phyloP scores from a whole-genome alignment of 2,329 filamentous ascomycete genomes.

The Aspergillus amoenus region DNA sequence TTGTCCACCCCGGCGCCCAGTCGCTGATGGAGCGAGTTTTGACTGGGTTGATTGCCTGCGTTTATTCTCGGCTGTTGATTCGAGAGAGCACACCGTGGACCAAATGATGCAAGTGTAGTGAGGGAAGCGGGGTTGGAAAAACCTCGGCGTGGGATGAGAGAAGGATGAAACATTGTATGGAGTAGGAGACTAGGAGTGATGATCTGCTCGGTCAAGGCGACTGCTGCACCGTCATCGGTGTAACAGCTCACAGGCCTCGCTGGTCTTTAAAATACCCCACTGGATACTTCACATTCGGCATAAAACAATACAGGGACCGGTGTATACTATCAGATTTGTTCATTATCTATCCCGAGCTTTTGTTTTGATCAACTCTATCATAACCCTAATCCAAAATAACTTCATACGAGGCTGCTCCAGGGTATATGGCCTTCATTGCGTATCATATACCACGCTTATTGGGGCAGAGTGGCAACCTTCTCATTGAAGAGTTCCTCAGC shows the following conservation, averaged over 20 bases:
- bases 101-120: neutral
- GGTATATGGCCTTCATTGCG: neutral
- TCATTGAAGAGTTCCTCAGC: slow-evolving; percentile 82
- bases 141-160: slow-evolving; percentile 1
- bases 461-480: slow-evolving; percentile 70
- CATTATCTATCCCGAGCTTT: slow-evolving; percentile 1
- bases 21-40: neutral
- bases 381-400: neutral
- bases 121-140: slow-evolving; percentile 2
- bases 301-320: neutral
- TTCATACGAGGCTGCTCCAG: neutral
- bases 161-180: slow-evolving; percentile 4
- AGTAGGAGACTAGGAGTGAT: neutral
- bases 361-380: neutral
- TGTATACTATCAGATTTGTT: neutral
- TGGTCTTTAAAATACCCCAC: neutral
- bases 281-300: neutral
- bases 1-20: neutral
- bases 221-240: neutral
- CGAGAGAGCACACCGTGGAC: neutral
- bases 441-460: neutral
- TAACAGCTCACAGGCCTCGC: neutral
- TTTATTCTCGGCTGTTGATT: neutral
- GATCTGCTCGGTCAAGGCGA: too few species aligned
- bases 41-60: neutral